phyloP scores from a whole-genome alignment of 805 yeast genomes.

The Candida sanyiensis region DNA sequence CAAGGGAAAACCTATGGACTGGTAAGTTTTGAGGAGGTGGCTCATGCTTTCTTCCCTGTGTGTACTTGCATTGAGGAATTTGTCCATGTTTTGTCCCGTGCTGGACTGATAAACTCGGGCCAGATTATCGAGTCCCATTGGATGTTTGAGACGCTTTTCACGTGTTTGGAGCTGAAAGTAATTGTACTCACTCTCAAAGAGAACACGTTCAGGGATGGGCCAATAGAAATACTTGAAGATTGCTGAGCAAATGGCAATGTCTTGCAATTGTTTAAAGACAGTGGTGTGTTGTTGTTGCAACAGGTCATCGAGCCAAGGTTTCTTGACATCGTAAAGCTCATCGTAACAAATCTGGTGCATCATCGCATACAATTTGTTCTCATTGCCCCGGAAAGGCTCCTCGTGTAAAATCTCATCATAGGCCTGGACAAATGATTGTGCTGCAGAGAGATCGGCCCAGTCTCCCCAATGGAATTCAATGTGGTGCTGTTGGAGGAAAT shows the following conservation, averaged over 20 bases:
- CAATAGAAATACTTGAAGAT: constrained; percentile 24
- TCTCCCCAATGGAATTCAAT: constrained; percentile 30
- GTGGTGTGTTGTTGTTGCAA: constrained; percentile 7
- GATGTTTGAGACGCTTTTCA: constrained; percentile 17
- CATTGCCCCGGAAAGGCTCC: constrained; percentile 8
- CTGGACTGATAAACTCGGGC: constrained; percentile 6
- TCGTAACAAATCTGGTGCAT: constrained; percentile 20
- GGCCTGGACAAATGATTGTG: constrained; percentile 24
- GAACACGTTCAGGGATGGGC: constrained; percentile 25
- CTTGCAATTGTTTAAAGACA: constrained; percentile 25
- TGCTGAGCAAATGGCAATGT: constrained; percentile 26
- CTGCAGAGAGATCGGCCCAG: constrained; percentile 27
- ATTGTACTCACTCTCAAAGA: constrained; percentile 25
- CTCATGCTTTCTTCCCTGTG: constrained; percentile 9
- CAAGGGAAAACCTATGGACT: constrained; percentile 5
- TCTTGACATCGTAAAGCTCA: constrained; percentile 18
- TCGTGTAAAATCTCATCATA: constrained; percentile 19
- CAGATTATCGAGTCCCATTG: constrained; percentile 20
- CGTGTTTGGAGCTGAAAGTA: constrained; percentile 19
- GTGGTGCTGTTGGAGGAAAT: constrained; percentile 9
- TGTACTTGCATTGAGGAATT: too few species aligned
- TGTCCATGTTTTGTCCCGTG: constrained; percentile 5
- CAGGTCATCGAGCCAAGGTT: constrained; percentile 25
- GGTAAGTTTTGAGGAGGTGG: constrained; percentile 9
- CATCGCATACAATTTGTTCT: background rate